phyloP scores from a whole-genome alignment of 306 rosid genomes.

The Aeschynomene evenia region DNA sequence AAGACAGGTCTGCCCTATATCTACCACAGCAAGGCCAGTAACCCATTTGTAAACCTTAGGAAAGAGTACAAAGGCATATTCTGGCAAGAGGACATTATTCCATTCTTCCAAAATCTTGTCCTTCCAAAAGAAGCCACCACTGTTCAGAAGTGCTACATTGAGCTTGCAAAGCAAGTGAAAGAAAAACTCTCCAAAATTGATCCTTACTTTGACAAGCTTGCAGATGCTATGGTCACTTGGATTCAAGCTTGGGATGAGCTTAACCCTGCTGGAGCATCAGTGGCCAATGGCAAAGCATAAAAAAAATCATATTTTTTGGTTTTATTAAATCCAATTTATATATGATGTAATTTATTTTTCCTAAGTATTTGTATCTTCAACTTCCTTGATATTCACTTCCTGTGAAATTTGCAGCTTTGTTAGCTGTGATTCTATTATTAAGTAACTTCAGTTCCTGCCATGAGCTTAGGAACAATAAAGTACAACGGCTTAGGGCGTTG shows the following conservation, averaged over 20 bases:
- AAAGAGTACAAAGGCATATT: constrained; percentile 52
- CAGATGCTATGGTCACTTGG: constrained; percentile 75
- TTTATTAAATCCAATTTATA: constrained; percentile 17
- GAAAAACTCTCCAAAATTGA: constrained; percentile 74
- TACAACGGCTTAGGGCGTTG: constrained; percentile 22
- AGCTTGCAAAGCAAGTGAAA: constrained; percentile 81
- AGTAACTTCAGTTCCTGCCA: constrained; percentile 23
- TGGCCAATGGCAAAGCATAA: constrained; percentile 38
- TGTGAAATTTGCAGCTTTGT: constrained; percentile 39
- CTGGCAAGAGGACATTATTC: constrained; percentile 53
- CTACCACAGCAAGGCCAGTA: constrained; percentile 50
- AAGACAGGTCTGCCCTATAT: constrained; percentile 86
- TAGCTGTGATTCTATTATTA: constrained; percentile 31
- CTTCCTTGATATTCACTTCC: constrained; percentile 4
- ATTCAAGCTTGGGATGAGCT: constrained; percentile 82
- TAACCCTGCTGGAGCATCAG: constrained; percentile 45
- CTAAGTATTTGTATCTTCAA: constrained; percentile 15
- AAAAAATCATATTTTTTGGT: constrained; percentile 32
- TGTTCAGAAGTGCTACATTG: constrained; percentile 86
- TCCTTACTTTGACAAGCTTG: constrained; percentile 75
- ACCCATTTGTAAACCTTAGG: constrained; percentile 44
- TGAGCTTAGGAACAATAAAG: constrained; percentile 41
- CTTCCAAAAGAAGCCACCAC: constrained; percentile 79
- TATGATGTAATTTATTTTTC: neutral
- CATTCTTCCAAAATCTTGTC: constrained; percentile 35